Conservation (phyloP, 1,284 basidiomycete species). For the Naganishia albida region DNA sequence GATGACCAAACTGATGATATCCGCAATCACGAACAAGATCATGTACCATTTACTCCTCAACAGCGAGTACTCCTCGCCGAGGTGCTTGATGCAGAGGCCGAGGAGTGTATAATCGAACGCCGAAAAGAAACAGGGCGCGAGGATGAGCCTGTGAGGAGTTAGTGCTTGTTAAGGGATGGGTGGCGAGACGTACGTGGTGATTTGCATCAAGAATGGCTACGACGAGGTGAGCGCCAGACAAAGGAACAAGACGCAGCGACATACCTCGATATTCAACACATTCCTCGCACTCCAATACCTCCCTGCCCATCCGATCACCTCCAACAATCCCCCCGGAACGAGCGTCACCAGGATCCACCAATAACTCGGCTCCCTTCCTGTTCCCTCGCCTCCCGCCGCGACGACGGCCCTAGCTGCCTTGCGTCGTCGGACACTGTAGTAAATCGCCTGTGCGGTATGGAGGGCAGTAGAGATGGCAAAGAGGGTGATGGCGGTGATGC, state of each 20-base stretch:
- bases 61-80: slow-evolving; percentile 48
- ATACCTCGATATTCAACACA: slow-evolving; percentile 30
- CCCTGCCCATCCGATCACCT: slow-evolving; percentile 55
- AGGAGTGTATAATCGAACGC: slow-evolving; percentile 49
- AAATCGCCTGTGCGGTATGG: slow-evolving; percentile 10
- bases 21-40: slow-evolving; percentile 50
- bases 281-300: slow-evolving; percentile 43
- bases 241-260: not conserved
- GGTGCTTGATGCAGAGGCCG: slow-evolving; percentile 46
- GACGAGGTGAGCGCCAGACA: slow-evolving; percentile 12
- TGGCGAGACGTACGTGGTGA: slow-evolving; percentile 39
- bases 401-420: not conserved
- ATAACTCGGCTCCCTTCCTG: slow-evolving; percentile 36
- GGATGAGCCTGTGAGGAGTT: slow-evolving; percentile 40
- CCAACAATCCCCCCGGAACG: slow-evolving; percentile 58
- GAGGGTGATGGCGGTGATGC: slow-evolving; percentile 21
- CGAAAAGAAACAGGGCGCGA: slow-evolving; percentile 53
- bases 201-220: slow-evolving; percentile 57
- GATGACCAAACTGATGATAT: slow-evolving; percentile 53
- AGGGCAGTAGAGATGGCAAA: slow-evolving; percentile 21
- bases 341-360: slow-evolving; percentile 63
- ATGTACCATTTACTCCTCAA: slow-evolving; percentile 48
- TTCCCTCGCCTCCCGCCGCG: not conserved
- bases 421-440: slow-evolving; percentile 13
- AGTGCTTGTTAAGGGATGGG: not conserved